A percentile compares a stretch with the other conserved stretches of the same genome.
phyloP scores from a whole-genome alignment of 2,329 filamentous ascomycete species.

The Stromatinia cepivora region DNA sequence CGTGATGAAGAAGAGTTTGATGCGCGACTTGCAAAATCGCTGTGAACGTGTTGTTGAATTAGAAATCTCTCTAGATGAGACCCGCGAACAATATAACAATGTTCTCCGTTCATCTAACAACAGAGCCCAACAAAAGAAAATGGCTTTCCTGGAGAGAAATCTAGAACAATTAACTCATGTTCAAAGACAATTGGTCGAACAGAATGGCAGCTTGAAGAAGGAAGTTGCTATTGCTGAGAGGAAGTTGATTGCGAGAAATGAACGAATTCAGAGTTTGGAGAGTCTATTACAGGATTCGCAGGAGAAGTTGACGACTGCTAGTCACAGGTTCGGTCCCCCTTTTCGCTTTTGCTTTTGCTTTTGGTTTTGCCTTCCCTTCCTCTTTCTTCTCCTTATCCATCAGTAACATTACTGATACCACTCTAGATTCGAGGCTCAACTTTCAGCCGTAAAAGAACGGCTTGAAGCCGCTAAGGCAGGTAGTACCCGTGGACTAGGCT shows the following conservation, averaged over 20 bases:
- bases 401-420: slow-evolving; percentile 28
- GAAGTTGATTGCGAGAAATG: slow-evolving; percentile 93
- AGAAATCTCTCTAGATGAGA: slow-evolving; percentile 96
- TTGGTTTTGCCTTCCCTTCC: slow-evolving; percentile 4
- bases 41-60: slow-evolving; percentile 98
- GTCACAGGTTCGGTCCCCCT: slow-evolving; percentile 76
- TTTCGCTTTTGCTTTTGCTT: slow-evolving; percentile 14
- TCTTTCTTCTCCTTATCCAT: not conserved
- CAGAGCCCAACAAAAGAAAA: slow-evolving; percentile 99
- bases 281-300: slow-evolving; percentile 92
- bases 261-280: slow-evolving; percentile 94
- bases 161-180: slow-evolving; percentile 97
- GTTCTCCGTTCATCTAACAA: slow-evolving; percentile 96
- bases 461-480: slow-evolving; percentile 93
- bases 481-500: slow-evolving; percentile 79
- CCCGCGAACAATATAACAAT: slow-evolving; percentile 98
- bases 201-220: slow-evolving; percentile 97
- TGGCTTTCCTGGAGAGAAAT: slow-evolving; percentile 98
- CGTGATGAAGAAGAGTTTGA: slow-evolving; percentile 99
- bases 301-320: slow-evolving; percentile 95
- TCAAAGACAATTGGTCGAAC: slow-evolving; percentile 94
- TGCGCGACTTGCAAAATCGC: slow-evolving; percentile 97
- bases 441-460: slow-evolving; percentile 95
- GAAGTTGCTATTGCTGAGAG: slow-evolving; percentile 98
- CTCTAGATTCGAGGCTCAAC: slow-evolving; percentile 89